These are phyloP conservation scores for Carallia brachiata DNA, from an alignment of 345 rosid genomes.

Conservation along the genomic window DNA sequence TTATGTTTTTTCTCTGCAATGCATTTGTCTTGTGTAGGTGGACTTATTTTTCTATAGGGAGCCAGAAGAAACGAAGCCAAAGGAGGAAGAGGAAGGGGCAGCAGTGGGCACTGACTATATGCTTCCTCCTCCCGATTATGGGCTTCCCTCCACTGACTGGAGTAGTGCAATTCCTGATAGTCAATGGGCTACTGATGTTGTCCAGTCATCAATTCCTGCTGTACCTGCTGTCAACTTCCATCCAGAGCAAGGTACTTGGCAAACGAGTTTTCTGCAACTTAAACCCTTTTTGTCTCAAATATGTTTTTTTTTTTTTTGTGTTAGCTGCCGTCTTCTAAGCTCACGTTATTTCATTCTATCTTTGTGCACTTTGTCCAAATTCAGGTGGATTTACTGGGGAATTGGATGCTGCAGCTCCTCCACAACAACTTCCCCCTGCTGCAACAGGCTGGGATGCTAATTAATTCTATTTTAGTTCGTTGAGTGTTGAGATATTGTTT, in stretches of 20 bases:
- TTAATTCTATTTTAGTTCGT: too few species aligned
- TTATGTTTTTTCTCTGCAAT: not conserved
- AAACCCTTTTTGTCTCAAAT: not conserved
- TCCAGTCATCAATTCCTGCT: not conserved
- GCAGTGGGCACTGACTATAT: not conserved
- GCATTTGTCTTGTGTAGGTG: slow-evolving; percentile 13
- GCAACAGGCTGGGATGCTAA: not conserved
- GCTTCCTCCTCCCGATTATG: not conserved
- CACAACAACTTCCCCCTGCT: not conserved
- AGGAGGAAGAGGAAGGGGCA: not conserved
- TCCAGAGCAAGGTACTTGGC: not conserved
- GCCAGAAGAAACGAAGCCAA: slow-evolving; percentile 25
- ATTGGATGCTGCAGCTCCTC: not conserved
- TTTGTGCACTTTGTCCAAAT: not conserved
- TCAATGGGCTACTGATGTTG: not conserved
- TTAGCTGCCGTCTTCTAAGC: not conserved
- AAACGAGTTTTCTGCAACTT: not conserved
- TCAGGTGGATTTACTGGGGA: not conserved
- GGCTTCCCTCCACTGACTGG: not conserved
- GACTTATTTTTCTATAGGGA: slow-evolving; percentile 29
- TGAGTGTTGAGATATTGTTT: too few species aligned
- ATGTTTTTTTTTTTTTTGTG: not conserved
- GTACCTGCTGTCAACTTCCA: not conserved
- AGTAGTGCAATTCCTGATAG: not conserved
- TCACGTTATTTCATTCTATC: not conserved